A percentile compares a stretch with the other conserved stretches of the same genome.
Conservation (phyloP, 2,329 filamentous ascomycete species). For the Pseudogymnoascus sp. region DNA sequence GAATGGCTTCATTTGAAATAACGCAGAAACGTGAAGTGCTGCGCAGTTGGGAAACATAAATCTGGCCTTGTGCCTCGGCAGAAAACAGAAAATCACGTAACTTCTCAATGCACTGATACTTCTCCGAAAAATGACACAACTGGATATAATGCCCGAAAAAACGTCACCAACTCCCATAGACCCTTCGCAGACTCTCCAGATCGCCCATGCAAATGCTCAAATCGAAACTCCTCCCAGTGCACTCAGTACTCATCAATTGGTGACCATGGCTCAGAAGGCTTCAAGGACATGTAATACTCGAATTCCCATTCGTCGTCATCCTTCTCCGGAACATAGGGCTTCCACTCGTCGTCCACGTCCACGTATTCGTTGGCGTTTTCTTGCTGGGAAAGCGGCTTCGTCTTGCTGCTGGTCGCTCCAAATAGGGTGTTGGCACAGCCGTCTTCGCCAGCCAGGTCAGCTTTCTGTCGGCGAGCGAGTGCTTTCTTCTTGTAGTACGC, state of each 20-base stretch:
- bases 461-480: neutral
- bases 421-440: neutral
- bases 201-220: neutral
- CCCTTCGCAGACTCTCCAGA: neutral
- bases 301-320: neutral
- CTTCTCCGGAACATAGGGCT: neutral
- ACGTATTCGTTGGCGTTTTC: neutral
- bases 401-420: neutral
- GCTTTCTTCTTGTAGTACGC: slow-evolving; percentile 4
- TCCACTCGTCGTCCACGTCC: neutral
- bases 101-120: neutral
- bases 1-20: neutral
- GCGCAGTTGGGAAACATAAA: neutral
- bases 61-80: neutral
- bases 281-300: neutral
- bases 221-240: neutral
- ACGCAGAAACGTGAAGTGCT: neutral
- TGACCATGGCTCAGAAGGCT: neutral
- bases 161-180: neutral
- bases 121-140: neutral
- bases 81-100: no score
- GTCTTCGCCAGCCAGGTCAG: neutral
- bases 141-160: neutral
- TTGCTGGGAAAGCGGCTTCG: neutral
- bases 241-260: neutral